These are phyloP conservation scores for Actinomortierella wolfii DNA, from an alignment of 371 early-diverging fungal genomes.

Conservation along the genomic window DNA sequence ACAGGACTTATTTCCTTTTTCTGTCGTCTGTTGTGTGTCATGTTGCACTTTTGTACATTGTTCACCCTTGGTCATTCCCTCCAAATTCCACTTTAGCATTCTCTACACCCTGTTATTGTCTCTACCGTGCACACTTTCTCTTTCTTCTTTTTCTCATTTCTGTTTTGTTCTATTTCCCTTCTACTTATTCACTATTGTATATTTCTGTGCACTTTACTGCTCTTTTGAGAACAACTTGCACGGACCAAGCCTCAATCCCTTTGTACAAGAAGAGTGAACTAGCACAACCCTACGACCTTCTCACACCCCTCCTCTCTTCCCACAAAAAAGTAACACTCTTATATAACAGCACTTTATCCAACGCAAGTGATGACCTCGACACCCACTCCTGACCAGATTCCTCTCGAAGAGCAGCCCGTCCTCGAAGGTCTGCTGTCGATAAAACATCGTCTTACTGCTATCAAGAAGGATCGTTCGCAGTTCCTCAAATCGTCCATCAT, in stretches of 20 bases:
- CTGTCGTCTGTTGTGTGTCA: too few relatives aligned
- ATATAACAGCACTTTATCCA: too few relatives aligned
- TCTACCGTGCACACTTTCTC: too few relatives aligned
- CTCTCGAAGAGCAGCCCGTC: conserved; percentile 63
- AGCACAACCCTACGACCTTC: neutral
- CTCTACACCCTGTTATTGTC: too few relatives aligned
- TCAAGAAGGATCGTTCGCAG: conserved; percentile 74
- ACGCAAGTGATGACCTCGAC: conserved; percentile 38
- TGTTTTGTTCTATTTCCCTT: neutral
- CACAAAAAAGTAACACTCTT: neutral
- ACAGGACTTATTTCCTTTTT: too few relatives aligned
- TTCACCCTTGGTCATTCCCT: too few relatives aligned
- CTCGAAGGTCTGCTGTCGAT: conserved; percentile 70
- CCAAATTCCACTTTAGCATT: too few relatives aligned
- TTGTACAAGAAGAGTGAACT: neutral
- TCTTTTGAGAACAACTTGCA: neutral
- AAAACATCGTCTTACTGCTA: conserved; percentile 70
- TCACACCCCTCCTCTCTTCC: neutral
- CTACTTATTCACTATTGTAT: neutral
- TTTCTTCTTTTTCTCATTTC: neutral
- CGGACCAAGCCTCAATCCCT: neutral
- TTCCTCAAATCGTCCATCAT: conserved; percentile 65
- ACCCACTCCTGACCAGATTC: conserved; percentile 45
- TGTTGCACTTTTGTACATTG: too few relatives aligned
- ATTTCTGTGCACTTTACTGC: neutral